Evolutionary conservation across 768 basidiomycete species (phyloP).

Genomic region (Tricholoma sp.): DNA sequence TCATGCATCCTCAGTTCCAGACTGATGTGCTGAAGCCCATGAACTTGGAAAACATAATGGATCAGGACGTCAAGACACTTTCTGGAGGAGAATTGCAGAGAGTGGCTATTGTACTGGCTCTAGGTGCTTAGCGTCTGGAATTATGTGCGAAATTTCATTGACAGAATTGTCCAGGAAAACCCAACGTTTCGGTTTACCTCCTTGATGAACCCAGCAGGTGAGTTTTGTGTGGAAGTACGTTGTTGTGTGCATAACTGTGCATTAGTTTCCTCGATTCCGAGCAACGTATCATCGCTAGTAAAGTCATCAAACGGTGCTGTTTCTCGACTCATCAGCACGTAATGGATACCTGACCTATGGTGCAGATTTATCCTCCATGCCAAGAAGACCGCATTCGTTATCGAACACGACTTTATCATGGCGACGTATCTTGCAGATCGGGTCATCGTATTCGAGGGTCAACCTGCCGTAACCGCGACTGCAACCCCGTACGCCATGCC

Average conservation of each 20-base stretch:
- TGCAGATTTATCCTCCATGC: slow-evolving; percentile 87
- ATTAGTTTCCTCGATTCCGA: slow-evolving; percentile 93
- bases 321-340: not conserved
- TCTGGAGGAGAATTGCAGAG: slow-evolving; percentile 98
- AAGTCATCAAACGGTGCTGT: slow-evolving; percentile 90
- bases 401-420: slow-evolving; percentile 99
- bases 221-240: slow-evolving; percentile 14
- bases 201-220: slow-evolving; percentile 91
- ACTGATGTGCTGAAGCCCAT: slow-evolving; percentile 98
- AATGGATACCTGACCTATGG: not conserved
- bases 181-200: slow-evolving; percentile 83
- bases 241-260: not conserved
- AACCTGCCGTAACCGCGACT: slow-evolving; percentile 82
- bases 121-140: slow-evolving; percentile 44
- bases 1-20: slow-evolving; percentile 99
- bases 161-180: slow-evolving; percentile 44
- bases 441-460: slow-evolving; percentile 87
- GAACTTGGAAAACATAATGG: slow-evolving; percentile 90
- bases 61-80: slow-evolving; percentile 96
- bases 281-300: slow-evolving; percentile 97
- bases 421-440: slow-evolving; percentile 98
- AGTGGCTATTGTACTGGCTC: slow-evolving; percentile 91
- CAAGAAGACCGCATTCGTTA: slow-evolving; percentile 97
- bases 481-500: slow-evolving; percentile 73
- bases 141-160: not conserved